Conservation (phyloP, 2,329 filamentous ascomycete species). For the Talaromyces sp. region DNA sequence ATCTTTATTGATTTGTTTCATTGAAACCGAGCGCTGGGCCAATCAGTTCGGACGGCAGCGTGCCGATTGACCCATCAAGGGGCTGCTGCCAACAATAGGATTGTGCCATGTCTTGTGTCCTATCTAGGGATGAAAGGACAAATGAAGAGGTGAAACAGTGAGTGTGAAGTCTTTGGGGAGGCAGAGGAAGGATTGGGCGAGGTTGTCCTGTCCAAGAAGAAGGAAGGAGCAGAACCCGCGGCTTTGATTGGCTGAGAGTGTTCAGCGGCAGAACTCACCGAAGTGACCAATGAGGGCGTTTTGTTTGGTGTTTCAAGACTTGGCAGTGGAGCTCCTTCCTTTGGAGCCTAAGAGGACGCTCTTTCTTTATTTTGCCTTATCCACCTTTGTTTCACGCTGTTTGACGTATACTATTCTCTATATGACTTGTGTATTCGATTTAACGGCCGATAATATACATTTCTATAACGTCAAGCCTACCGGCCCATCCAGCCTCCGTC, state of each 20-base stretch:
- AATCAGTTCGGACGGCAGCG: background rate
- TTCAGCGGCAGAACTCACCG: background rate
- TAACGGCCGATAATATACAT: background rate
- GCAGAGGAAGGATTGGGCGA: background rate
- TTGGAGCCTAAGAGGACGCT: background rate
- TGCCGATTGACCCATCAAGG: background rate
- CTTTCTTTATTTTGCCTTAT: background rate
- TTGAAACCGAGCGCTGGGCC: background rate
- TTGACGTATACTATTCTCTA: background rate
- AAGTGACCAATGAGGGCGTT: background rate
- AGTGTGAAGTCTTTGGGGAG: background rate
- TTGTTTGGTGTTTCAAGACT: background rate
- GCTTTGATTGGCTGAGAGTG: background rate
- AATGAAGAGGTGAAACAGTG: slow-evolving; percentile 1
- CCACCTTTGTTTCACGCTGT: background rate
- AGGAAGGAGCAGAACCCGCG: background rate
- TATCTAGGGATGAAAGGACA: background rate
- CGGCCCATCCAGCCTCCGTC: slow-evolving; percentile 93
- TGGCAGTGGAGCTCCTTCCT: background rate
- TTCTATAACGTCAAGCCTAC: slow-evolving; percentile 39
- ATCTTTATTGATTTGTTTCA: slow-evolving; percentile 4
- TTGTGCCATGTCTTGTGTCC: background rate
- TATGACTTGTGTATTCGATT: background rate
- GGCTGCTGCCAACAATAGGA: background rate
- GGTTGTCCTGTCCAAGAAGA: background rate